Evolutionary conservation across 495 filamentous ascomycete species (phyloP).

Genomic region (Penicillium parvum): DNA sequence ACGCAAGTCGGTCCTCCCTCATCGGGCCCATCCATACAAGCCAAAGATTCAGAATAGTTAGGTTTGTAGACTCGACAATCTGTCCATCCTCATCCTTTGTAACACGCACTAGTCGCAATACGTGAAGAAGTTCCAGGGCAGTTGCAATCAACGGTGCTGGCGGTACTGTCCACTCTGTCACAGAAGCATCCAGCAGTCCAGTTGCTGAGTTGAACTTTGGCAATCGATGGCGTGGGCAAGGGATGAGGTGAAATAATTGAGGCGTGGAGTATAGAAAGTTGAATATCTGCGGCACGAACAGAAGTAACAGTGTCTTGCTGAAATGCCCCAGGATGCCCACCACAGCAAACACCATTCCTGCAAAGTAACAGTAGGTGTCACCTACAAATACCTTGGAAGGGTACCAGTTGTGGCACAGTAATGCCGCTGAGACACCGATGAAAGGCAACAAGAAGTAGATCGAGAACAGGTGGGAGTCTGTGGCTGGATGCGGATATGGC

Average conservation of each 20-base stretch:
- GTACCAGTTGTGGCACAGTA: conserved; percentile 93
- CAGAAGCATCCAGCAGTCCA: conserved; percentile 76
- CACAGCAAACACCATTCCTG: conserved; percentile 97
- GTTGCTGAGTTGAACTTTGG: conserved; percentile 82
- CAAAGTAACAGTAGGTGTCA: conserved; percentile 99
- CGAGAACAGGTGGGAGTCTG: conserved; percentile 91
- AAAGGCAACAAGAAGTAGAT: conserved; percentile 93
- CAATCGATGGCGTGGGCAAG: conserved; percentile 87
- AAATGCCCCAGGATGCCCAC: conserved; percentile 97
- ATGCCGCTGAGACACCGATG: conserved; percentile 81
- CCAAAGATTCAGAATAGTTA: conserved; percentile 94
- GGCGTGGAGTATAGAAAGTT: conserved; percentile 93
- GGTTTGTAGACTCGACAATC: conserved; percentile 79
- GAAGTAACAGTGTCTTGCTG: conserved; percentile 87
- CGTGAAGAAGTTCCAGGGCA: conserved; percentile 59
- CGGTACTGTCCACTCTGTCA: conserved; percentile 72
- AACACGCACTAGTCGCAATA: conserved; percentile 59
- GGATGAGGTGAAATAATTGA: conserved; percentile 83
- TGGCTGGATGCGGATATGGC: conserved; percentile 84
- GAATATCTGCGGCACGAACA: conserved; percentile 91
- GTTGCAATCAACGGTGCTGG: conserved; percentile 58
- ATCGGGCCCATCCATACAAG: conserved; percentile 91
- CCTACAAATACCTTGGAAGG: conserved; percentile 93
- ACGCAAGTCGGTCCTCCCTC: conserved; percentile 77
- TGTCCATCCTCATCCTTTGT: conserved; percentile 59